These are phyloP conservation scores for Huntiella decipiens DNA, from an alignment of 2,329 filamentous ascomycete genomes.

Conservation along the genomic window DNA sequence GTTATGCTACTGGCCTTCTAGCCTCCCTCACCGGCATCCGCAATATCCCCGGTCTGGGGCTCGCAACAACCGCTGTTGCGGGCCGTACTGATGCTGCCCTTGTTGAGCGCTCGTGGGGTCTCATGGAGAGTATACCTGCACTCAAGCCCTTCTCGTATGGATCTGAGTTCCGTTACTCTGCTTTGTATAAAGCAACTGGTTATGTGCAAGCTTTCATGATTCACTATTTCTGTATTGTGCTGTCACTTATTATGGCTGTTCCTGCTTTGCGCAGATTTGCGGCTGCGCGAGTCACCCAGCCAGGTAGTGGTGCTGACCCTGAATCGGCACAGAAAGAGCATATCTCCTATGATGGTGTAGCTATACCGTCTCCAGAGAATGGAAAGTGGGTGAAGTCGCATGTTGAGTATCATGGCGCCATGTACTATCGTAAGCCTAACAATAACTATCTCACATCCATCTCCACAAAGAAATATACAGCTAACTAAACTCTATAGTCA, in stretches of 20 bases:
- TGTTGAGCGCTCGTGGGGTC: slow-evolving; percentile 44
- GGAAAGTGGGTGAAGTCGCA: slow-evolving; percentile 34
- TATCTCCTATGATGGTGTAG: slow-evolving; percentile 45
- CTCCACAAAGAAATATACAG: background rate
- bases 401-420: slow-evolving; percentile 30
- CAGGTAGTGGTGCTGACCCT: slow-evolving; percentile 33
- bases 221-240: slow-evolving; percentile 29
- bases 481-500: slow-evolving; percentile 27
- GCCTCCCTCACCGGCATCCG: slow-evolving; percentile 28
- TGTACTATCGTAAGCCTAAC: slow-evolving; percentile 41
- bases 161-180: slow-evolving; percentile 37
- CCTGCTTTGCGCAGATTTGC: slow-evolving; percentile 27
- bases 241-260: slow-evolving; percentile 25
- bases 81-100: slow-evolving; percentile 31
- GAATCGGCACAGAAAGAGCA: slow-evolving; percentile 38
- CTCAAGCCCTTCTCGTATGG: slow-evolving; percentile 34
- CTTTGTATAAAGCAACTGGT: slow-evolving; percentile 33
- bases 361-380: slow-evolving; percentile 16
- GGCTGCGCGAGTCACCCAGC: slow-evolving; percentile 27
- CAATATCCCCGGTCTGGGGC: slow-evolving; percentile 31
- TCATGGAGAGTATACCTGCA: slow-evolving; percentile 28
- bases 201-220: slow-evolving; percentile 29
- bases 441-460: slow-evolving; percentile 1
- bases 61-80: slow-evolving; percentile 33
- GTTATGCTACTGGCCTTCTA: background rate